Evolutionary conservation across 805 yeast genomes (phyloP).

Genomic region (Wickerhamiella australiensis): DNA sequence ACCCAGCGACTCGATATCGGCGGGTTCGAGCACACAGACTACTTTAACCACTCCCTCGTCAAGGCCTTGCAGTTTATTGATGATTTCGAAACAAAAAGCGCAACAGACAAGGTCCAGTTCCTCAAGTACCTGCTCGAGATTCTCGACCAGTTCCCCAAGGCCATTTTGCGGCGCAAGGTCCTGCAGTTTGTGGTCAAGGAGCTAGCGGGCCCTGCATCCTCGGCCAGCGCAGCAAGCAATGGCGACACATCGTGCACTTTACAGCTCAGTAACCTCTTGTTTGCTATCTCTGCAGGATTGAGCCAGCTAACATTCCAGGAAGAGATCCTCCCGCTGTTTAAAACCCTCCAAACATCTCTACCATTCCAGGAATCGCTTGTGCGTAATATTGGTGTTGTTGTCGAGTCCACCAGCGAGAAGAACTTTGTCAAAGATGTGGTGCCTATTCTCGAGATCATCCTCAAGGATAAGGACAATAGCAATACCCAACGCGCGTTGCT

Average conservation of each 20-base stretch:
- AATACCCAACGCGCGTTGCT: slow-evolving; percentile 44
- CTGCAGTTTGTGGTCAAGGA: slow-evolving; percentile 53
- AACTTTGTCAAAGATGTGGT: slow-evolving; percentile 41
- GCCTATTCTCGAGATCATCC: slow-evolving; percentile 32
- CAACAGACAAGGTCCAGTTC: slow-evolving; percentile 55
- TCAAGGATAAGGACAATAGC: slow-evolving; percentile 25
- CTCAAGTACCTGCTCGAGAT: slow-evolving; percentile 49
- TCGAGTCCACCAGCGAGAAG: slow-evolving; percentile 38
- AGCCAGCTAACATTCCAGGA: slow-evolving; percentile 73
- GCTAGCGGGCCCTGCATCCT: slow-evolving; percentile 26
- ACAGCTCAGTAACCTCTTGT: slow-evolving; percentile 18
- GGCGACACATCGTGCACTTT: slow-evolving; percentile 19
- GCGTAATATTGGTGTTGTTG: slow-evolving; percentile 38
- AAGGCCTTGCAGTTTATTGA: slow-evolving; percentile 72
- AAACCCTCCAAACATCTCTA: slow-evolving; percentile 30
- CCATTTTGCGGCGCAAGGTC: slow-evolving; percentile 52
- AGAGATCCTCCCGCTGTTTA: slow-evolving; percentile 40
- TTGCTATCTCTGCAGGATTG: slow-evolving; percentile 44
- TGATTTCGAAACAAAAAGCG: slow-evolving; percentile 62
- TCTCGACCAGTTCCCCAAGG: slow-evolving; percentile 47
- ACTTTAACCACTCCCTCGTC: slow-evolving; percentile 72
- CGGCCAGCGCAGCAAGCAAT: background rate
- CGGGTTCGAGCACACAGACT: slow-evolving; percentile 57
- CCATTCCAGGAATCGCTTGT: slow-evolving; percentile 36
- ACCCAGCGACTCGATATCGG: slow-evolving; percentile 47